These are phyloP conservation scores for Hygrophorus russula DNA, from an alignment of 768 basidiomycete species.

Conservation along the genomic window DNA sequence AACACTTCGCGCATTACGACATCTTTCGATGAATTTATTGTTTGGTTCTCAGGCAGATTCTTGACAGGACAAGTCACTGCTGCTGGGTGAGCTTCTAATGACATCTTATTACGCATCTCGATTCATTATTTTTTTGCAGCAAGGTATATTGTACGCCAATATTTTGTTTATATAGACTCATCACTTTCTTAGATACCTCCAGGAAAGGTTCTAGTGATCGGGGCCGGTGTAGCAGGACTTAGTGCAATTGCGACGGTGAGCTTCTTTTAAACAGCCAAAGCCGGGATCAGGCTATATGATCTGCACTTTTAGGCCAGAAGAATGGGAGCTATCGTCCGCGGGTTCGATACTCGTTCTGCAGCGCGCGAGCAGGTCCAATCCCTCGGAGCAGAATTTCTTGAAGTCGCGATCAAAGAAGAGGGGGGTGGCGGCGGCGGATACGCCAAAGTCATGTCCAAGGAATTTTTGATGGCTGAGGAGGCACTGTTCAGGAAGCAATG, in stretches of 20 bases:
- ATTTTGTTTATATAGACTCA: background rate
- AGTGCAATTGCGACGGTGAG: conserved; percentile 78
- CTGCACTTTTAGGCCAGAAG: conserved; percentile 47
- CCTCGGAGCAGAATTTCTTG: conserved; percentile 83
- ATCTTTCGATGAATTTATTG: too few relatives aligned
- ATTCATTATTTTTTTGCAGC: conserved; percentile 15
- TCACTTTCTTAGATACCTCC: conserved; percentile 54
- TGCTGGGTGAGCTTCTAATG: conserved; percentile 51
- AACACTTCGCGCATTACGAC: too few relatives aligned
- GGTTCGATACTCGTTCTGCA: conserved; percentile 78
- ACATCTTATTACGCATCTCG: background rate
- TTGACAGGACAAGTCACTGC: conserved; percentile 88
- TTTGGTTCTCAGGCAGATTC: conserved; percentile 30
- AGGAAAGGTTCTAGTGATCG: conserved; percentile 79
- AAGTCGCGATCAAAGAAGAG: conserved; percentile 70
- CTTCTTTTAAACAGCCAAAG: background rate
- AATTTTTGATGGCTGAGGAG: conserved; percentile 85
- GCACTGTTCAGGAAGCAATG: conserved; percentile 79
- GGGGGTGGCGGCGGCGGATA: conserved; percentile 79
- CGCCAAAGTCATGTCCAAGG: conserved; percentile 85
- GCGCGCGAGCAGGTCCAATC: conserved; percentile 87
- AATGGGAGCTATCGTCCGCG: conserved; percentile 80
- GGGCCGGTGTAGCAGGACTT: conserved; percentile 81
- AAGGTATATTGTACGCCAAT: conserved; percentile 25
- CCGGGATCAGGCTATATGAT: background rate